Conservation (phyloP, 768 basidiomycete genomes). For the Nidula microcarpa region DNA sequence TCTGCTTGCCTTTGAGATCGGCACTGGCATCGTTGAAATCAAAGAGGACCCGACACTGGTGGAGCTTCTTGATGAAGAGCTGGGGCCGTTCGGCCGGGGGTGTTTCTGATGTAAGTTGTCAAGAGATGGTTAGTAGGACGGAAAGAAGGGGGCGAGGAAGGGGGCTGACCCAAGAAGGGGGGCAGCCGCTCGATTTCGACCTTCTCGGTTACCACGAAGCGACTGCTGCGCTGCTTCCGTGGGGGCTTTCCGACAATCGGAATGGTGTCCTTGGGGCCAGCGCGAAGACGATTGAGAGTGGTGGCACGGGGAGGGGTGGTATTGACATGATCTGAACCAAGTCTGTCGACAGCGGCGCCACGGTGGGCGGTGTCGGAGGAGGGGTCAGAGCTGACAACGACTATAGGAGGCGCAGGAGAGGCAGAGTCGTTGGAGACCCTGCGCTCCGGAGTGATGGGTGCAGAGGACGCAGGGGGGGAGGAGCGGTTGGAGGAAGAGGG, state of each 20-base stretch:
- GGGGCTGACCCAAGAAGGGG: slow-evolving; percentile 74
- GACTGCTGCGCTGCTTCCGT: slow-evolving; percentile 94
- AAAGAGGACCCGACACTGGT: slow-evolving; percentile 95
- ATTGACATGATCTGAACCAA: slow-evolving; percentile 44
- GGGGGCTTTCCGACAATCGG: slow-evolving; percentile 96
- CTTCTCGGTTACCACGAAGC: slow-evolving; percentile 94
- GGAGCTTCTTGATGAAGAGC: slow-evolving; percentile 91
- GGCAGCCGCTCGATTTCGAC: slow-evolving; percentile 95
- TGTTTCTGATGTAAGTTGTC: slow-evolving; percentile 60
- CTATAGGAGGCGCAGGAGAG: slow-evolving; percentile 72
- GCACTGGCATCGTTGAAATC: slow-evolving; percentile 98
- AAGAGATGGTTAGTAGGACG: slow-evolving; percentile 1
- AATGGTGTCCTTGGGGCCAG: slow-evolving; percentile 92
- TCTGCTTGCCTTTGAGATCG: slow-evolving; percentile 96
- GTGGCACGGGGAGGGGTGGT: slow-evolving; percentile 64
- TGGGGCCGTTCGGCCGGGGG: slow-evolving; percentile 83
- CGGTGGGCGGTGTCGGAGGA: slow-evolving; percentile 45
- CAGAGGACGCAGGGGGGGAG: slow-evolving; percentile 33
- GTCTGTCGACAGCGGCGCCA: slow-evolving; percentile 43
- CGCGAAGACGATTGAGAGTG: slow-evolving; percentile 70
- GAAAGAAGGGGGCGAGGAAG: not conserved
- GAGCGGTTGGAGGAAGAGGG: slow-evolving; percentile 39
- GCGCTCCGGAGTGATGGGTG: slow-evolving; percentile 51
- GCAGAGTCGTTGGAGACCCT: slow-evolving; percentile 46
- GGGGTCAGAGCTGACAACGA: slow-evolving; percentile 78